Base-by-base conservation (phyloP, 2,329 filamentous ascomycete species). In the Pseudopithomyces chartarum region DNA sequence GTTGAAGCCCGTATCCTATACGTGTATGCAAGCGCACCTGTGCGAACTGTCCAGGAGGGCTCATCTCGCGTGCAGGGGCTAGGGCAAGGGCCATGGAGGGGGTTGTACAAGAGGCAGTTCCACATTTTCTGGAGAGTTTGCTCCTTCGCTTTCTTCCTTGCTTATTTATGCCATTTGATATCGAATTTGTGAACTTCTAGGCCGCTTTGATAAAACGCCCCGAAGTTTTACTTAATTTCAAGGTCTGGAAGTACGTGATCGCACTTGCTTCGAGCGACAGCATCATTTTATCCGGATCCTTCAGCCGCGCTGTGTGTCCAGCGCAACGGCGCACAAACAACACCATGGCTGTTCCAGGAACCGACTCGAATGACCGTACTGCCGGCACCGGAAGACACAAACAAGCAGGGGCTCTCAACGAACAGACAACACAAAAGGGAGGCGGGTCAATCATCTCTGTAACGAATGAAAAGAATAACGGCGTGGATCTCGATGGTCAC, bases 221-320 rank as follows among this genome's bases (percentile, higher is more conserved):
- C 11, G 38, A 40, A 6, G 4, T 38, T 23, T 17, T 11, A 23
- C 17, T 23, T 48, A 12, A 12, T 43, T 50, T 20, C 32, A 15
- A 32, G 17, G 22, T 13, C 15, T 42, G 15, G 20, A 46, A 46
- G 13, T 12, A 13, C 32, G 43, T 15, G 43, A 15, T 20, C 7
- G 34, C 23, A 22, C 34, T 29, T 42, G 20, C 40, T 42, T 42
- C 36, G 34, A 20, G 6, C 36, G 36, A 23, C n/a, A 32, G 47
- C 19, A 42, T 40, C 47, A 23, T 40, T 51, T 39, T 51, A 51
- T 34, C 48, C 48, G 38, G 48, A 20, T 43, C 22, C 36, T 51
- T 17, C 48, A 13, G 38, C 38, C 17, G 23, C 23, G n/a, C 11
- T 33, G 48, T 43, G 48, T 17, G 19, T 8, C 20, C 26, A 26